Evolutionary conservation across 306 rosid species (phyloP).

Genomic region (Crataegus laevigata): DNA sequence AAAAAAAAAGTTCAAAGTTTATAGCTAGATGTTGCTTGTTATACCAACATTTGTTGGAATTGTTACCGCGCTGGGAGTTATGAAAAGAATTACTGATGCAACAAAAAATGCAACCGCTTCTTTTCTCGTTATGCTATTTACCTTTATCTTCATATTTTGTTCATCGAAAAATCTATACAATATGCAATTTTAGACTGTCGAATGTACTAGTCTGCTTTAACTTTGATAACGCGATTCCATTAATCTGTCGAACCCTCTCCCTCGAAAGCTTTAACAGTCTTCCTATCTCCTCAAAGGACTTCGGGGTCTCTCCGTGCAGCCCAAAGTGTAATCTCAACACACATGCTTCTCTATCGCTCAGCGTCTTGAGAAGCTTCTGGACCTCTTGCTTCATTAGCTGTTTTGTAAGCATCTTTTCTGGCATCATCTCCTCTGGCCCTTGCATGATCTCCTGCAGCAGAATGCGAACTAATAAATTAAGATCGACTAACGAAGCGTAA

Average conservation of each 20-base stretch:
- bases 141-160: neutral
- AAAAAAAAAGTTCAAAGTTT: neutral
- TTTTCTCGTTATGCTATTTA: neutral
- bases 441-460: constrained; percentile 55
- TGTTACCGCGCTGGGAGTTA: neutral
- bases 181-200: constrained; percentile 31
- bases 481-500: neutral
- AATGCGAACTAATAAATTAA: neutral
- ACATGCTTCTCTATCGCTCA: constrained; percentile 52
- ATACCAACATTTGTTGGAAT: neutral
- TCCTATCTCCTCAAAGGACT: constrained; percentile 62
- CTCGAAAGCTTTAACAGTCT: constrained; percentile 50
- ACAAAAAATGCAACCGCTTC: neutral
- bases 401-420: constrained; percentile 51
- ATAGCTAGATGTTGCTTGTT: neutral
- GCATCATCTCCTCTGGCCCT: constrained; percentile 55
- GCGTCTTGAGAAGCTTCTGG: constrained; percentile 39
- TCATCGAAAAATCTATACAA: constrained; percentile 22
- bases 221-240: constrained; percentile 47
- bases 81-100: neutral
- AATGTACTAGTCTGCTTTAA: constrained; percentile 23
- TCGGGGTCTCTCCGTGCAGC: constrained; percentile 48
- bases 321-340: constrained; percentile 55
- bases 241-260: constrained; percentile 59
- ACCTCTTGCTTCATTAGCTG: constrained; percentile 43